Evolutionary conservation across 495 filamentous ascomycete species (phyloP).

Genomic region (Glonium stellatum): DNA sequence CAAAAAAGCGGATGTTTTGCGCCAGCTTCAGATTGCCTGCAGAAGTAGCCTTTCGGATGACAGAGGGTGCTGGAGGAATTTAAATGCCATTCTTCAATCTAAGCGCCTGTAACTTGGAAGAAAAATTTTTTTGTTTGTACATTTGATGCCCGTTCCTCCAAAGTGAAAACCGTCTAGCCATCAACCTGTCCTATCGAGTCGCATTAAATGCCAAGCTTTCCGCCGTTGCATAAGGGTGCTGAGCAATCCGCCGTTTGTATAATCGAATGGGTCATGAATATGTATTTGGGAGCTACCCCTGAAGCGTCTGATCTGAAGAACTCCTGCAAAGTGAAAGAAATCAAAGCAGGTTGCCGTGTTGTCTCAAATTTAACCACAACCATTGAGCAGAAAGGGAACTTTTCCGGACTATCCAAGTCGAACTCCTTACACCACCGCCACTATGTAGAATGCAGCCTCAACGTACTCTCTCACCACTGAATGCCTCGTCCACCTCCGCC

Average conservation of each 20-base stretch:
- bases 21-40: slow-evolving; percentile 78
- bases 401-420: no score
- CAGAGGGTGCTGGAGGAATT: not conserved
- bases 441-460: no score
- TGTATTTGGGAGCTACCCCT: not conserved
- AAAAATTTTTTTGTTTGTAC: not conserved
- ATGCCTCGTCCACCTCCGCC: not conserved
- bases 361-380: no score
- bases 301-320: no score
- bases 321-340: no score
- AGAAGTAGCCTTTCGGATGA: slow-evolving; percentile 64
- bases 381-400: no score
- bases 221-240: not conserved
- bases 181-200: not conserved
- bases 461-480: no score
- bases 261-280: not conserved
- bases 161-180: not conserved
- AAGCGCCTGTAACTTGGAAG: not conserved
- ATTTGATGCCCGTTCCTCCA: not conserved
- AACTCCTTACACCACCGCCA: no score
- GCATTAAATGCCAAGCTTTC: not conserved
- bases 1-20: slow-evolving; percentile 94
- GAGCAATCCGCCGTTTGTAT: not conserved
- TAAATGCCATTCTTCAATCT: not conserved
- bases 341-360: no score